Evolutionary conservation across 371 early-diverging fungal genomes (phyloP).

Genomic region (Mortierella sp.): DNA sequence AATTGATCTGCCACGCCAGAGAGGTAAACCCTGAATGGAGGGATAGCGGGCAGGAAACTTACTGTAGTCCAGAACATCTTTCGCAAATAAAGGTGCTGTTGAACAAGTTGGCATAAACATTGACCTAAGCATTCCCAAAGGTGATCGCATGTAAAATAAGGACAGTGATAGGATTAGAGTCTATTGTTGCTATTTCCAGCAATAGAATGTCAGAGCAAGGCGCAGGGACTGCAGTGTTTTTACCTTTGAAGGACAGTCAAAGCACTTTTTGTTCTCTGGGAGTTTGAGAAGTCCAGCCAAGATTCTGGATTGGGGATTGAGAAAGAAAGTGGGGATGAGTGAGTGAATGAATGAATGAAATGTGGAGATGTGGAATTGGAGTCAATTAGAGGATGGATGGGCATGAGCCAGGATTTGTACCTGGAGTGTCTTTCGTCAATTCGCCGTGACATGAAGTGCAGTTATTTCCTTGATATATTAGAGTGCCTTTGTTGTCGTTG

Average conservation of each 20-base stretch:
- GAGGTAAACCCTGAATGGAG: not conserved
- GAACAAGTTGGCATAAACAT: slow-evolving; percentile 73
- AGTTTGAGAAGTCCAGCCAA: slow-evolving; percentile 53
- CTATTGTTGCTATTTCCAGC: not conserved
- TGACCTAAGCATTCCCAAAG: slow-evolving; percentile 57
- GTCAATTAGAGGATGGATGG: not conserved
- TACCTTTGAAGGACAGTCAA: slow-evolving; percentile 75
- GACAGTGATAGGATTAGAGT: not conserved
- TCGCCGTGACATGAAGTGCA: slow-evolving; percentile 41
- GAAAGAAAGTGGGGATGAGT: not conserved
- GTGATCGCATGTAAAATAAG: not conserved
- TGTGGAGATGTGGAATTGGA: not conserved
- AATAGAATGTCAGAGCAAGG: not conserved
- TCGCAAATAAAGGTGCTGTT: slow-evolving; percentile 73
- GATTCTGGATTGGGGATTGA: slow-evolving; percentile 29
- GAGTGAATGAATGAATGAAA: not conserved
- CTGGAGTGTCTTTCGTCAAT: slow-evolving; percentile 50
- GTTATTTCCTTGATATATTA: not conserved
- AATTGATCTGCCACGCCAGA: not conserved
- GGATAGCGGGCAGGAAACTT: slow-evolving; percentile 39
- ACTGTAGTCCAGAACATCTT: slow-evolving; percentile 76
- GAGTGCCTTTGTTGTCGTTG: not conserved
- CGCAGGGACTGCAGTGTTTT: not conserved
- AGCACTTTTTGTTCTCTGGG: slow-evolving; percentile 75
- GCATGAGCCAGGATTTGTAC: slow-evolving; percentile 16